Percentiles rank a stretch among this genome's conserved stretches.
Evolutionary conservation across 768 basidiomycete genomes (phyloP).

Genomic region (Termitomyces sp.): DNA sequence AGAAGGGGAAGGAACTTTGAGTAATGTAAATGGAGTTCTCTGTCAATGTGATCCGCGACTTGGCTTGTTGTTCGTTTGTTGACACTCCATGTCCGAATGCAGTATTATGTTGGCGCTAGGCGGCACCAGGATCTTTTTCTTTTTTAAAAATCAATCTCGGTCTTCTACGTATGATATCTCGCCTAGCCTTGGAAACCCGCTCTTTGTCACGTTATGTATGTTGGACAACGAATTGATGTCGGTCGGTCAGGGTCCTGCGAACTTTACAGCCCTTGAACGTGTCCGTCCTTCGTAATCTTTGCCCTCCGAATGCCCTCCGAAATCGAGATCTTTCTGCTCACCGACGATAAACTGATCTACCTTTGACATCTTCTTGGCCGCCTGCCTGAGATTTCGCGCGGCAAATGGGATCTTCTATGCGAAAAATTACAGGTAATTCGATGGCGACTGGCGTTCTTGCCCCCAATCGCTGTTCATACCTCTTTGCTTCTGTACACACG

Average conservation of each 20-base stretch:
- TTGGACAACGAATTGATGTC: not conserved
- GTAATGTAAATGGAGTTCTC: conserved; percentile 9
- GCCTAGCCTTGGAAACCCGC: conserved; percentile 5
- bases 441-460: conserved; percentile 5
- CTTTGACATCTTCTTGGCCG: conserved; percentile 12
- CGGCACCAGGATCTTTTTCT: not conserved
- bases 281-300: conserved; percentile 15
- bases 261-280: not conserved
- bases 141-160: not conserved
- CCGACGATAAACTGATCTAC: conserved; percentile 13
- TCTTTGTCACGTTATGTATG: not conserved
- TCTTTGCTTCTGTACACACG: conserved; percentile 20
- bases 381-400: conserved; percentile 6
- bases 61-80: conserved; percentile 10
- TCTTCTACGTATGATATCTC: not conserved
- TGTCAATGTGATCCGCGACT: conserved; percentile 20
- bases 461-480: conserved; percentile 1
- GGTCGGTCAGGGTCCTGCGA: conserved; percentile 1
- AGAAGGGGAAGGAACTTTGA: conserved; percentile 1
- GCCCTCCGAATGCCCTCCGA: conserved; percentile 13
- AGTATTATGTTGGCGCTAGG: not conserved
- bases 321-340: conserved; percentile 11
- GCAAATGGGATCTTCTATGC: conserved; percentile 11
- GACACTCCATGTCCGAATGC: conserved; percentile 13
- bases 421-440: conserved; percentile 11